These are phyloP conservation scores for Penicillium sp. DNA, from an alignment of 2,329 filamentous ascomycete genomes.

Conservation along the genomic window DNA sequence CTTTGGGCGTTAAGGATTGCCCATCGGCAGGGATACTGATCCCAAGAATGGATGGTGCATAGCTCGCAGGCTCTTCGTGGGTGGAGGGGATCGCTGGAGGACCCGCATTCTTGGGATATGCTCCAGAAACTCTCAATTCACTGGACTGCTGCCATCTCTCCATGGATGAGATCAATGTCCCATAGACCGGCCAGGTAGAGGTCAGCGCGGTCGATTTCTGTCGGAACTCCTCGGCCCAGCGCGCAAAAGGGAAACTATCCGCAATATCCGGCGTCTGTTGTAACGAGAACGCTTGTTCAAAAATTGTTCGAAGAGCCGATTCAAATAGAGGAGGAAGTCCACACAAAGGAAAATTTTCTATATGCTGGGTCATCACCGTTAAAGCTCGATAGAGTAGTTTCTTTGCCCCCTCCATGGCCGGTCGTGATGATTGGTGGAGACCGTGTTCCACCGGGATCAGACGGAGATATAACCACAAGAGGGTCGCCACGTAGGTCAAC, in stretches of 20 bases:
- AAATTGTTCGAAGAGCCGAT: slow-evolving; percentile 32
- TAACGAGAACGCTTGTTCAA: slow-evolving; percentile 31
- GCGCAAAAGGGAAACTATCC: slow-evolving; percentile 31
- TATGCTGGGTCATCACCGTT: slow-evolving; percentile 33
- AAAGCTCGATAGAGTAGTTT: slow-evolving; percentile 35
- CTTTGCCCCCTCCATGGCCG: slow-evolving; percentile 32
- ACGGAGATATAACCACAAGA: slow-evolving; percentile 34
- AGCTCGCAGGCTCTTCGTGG: too few relatives aligned
- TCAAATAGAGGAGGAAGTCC: slow-evolving; percentile 38
- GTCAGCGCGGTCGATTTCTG: slow-evolving; percentile 26
- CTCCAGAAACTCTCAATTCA: slow-evolving; percentile 8
- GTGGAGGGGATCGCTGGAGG: slow-evolving; percentile 2
- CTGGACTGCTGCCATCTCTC: slow-evolving; percentile 26
- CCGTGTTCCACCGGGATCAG: slow-evolving; percentile 30
- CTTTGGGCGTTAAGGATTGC: slow-evolving; percentile 31
- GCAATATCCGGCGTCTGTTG: slow-evolving; percentile 25
- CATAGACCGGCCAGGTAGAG: slow-evolving; percentile 33
- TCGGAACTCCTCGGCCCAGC: slow-evolving; percentile 32
- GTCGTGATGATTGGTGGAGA: slow-evolving; percentile 29
- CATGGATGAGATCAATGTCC: slow-evolving; percentile 27
- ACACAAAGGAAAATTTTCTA: slow-evolving; percentile 36
- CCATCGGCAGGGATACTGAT: slow-evolving; percentile 31
- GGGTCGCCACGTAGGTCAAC: slow-evolving; percentile 33
- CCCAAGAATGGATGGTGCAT: slow-evolving; percentile 28
- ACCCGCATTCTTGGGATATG: slow-evolving; percentile 2